Evolutionary conservation across 2,329 filamentous ascomycete genomes (phyloP), one percentile per base, ranked within the genome.

Genomic region (Diaporthe longicolla): DNA sequence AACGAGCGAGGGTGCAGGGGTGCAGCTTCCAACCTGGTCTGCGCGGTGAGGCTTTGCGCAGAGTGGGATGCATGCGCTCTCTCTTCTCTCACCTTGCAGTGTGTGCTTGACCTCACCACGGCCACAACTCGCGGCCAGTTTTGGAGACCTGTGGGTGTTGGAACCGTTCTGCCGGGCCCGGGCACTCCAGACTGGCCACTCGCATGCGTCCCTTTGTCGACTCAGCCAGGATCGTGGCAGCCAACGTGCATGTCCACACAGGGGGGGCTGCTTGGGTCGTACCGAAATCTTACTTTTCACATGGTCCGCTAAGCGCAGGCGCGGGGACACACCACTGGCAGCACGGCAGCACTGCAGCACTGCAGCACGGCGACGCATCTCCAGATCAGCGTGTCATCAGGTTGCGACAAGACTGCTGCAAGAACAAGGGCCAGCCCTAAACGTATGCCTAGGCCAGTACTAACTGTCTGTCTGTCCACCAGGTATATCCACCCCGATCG

Each of bases 101-200:
- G 11, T 26, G 35, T 19, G 13, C 45, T 50, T 52, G 48, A 68
- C n/a, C 32, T 68, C 29, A 52, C 63, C 63, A 68, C 48, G 63
- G 63, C 63, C 63, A 68, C 63, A 68, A 54, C 63, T n/a, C 3
- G 45, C 45, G 63, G 63, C 63, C 63, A 52, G 2, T 54, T 66
- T 40, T 54, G n/a, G 63, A 13, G 63, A n/a, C 63, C 32, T 10
- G 19, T 40, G 17, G 21, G 45, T 54, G 45, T 40, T 68, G 45
- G 63, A 54, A 68, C 63, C 63, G 48, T 40, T 54, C 21, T 74
- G 54, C 69, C 73, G 73, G 73, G 73, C 59, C 61, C 73, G 73
- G 73, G 52, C n/a, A 45, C 50, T 21, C 55, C 54, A 61, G 35
- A 55, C 65, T 65, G 66, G 24, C 55, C 45, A 57, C 48, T 73